A percentile compares a stretch with the other conserved stretches of the same genome.
phyloP scores from a whole-genome alignment of 129 eudicot species.

The Calendula officinalis region DNA sequence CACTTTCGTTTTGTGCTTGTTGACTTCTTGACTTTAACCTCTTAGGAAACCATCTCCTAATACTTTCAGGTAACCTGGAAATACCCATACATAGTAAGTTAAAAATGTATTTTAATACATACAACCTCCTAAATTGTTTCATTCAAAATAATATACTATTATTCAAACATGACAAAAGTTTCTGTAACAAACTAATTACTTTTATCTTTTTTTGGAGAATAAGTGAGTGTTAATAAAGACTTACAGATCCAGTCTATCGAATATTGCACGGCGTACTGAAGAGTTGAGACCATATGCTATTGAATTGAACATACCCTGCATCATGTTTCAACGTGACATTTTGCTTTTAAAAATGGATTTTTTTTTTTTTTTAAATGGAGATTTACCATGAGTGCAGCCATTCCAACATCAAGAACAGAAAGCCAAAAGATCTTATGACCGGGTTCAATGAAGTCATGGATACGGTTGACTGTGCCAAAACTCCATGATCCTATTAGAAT shows the following conservation, averaged over 20 bases:
- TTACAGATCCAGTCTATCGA: slow-evolving; percentile 88
- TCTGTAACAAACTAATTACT: neutral
- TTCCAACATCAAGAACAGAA: slow-evolving; percentile 95
- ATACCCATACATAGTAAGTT: neutral
- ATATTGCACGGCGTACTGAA: slow-evolving; percentile 76
- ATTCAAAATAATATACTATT: neutral
- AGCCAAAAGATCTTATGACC: slow-evolving; percentile 94
- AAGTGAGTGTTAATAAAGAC: slow-evolving; percentile 28
- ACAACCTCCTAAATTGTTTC: neutral
- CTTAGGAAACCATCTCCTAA: slow-evolving; percentile 68
- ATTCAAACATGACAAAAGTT: too few species aligned
- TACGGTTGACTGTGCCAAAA: slow-evolving; percentile 91
- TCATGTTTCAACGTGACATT: slow-evolving; percentile 9
- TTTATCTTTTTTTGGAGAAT: neutral
- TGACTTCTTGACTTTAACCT: slow-evolving; percentile 56
- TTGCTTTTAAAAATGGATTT: neutral
- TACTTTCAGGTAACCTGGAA: slow-evolving; percentile 73
- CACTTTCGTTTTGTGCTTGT: slow-evolving; percentile 79
- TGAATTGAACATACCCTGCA: slow-evolving; percentile 89
- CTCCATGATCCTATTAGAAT: slow-evolving; percentile 99
- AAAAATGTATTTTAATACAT: neutral
- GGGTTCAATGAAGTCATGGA: slow-evolving; percentile 87
- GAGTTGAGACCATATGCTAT: slow-evolving; percentile 96
- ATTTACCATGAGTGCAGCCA: slow-evolving; percentile 89
- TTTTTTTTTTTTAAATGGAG: neutral